Conservation (phyloP, 1,284 basidiomycete species). For the Albatrellus sp. region DNA sequence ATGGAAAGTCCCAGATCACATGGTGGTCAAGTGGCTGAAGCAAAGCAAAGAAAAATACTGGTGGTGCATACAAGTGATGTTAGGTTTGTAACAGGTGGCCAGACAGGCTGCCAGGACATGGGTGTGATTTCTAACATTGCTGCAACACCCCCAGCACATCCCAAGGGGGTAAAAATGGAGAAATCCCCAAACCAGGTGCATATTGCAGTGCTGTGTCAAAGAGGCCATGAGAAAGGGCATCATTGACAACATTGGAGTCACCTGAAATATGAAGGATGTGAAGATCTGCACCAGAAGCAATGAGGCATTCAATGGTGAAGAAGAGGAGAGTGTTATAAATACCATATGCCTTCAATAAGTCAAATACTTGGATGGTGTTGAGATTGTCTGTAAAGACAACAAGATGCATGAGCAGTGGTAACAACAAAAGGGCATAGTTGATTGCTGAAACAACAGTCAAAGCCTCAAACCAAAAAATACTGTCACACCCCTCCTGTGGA, state of each 20-base stretch:
- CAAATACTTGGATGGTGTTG: conserved; percentile 24
- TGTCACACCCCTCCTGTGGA: neutral
- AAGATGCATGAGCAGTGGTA: conserved; percentile 6
- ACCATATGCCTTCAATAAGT: conserved; percentile 14
- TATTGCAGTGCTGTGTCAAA: conserved; percentile 8
- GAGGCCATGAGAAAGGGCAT: conserved; percentile 14
- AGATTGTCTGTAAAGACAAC: conserved; percentile 20
- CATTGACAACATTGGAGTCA: conserved; percentile 13
- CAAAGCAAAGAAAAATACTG: no score
- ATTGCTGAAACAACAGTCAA: conserved; percentile 16
- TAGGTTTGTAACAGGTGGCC: no score
- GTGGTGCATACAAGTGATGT: no score
- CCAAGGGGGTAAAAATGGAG: conserved; percentile 13
- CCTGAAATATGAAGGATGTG: conserved; percentile 19
- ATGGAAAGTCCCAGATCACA: no score
- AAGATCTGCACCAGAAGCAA: conserved; percentile 12
- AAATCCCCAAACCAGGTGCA: conserved; percentile 14
- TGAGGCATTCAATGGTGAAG: conserved; percentile 13
- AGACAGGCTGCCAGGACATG: no score
- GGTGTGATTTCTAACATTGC: conserved; percentile 15
- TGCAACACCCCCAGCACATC: conserved; percentile 16
- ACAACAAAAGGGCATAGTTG: neutral
- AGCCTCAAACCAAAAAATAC: conserved; percentile 21
- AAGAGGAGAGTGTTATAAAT: conserved; percentile 21
- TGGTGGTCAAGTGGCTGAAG: no score